These are phyloP conservation scores for Cicer yamashitae DNA, from an alignment of 306 rosid species.

Conservation along the genomic window DNA sequence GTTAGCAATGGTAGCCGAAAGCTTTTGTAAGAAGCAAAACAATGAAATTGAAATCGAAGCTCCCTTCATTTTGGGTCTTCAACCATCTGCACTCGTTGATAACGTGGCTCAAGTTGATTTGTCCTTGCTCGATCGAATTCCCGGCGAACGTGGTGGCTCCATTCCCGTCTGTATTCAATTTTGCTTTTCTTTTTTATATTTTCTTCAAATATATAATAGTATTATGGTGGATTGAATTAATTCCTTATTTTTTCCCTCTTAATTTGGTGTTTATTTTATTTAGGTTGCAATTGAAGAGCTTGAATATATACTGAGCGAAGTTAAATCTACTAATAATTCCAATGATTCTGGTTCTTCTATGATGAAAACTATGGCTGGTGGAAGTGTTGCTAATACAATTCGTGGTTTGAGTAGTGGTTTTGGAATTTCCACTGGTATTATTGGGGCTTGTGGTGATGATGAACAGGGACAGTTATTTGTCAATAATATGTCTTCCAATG, in stretches of 20 bases:
- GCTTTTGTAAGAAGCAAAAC: not conserved
- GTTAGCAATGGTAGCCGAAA: constrained; percentile 44
- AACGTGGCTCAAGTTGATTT: constrained; percentile 68
- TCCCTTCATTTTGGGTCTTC: constrained; percentile 81
- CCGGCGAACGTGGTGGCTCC: constrained; percentile 94
- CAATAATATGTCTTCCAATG: constrained; percentile 72
- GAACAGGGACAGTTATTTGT: constrained; percentile 80
- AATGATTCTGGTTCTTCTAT: constrained; percentile 40
- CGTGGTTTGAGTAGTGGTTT: constrained; percentile 81
- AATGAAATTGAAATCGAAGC: constrained; percentile 25
- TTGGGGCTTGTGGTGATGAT: constrained; percentile 89
- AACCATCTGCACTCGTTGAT: constrained; percentile 83
- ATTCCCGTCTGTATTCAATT: constrained; percentile 58
- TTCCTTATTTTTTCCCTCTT: too few species aligned
- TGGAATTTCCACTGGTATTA: constrained; percentile 74
- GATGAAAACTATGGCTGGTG: constrained; percentile 82
- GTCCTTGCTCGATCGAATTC: constrained; percentile 70
- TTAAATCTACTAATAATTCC: constrained; percentile 47
- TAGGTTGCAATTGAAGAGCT: constrained; percentile 81
- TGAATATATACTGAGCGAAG: constrained; percentile 59
- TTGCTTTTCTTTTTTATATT: too few species aligned
- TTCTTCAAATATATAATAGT: not conserved
- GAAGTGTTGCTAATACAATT: constrained; percentile 91
- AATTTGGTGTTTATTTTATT: too few species aligned
- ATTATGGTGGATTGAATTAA: not conserved